Evolutionary conservation across 2,329 filamentous ascomycete genomes (phyloP).

Genomic region (Cladophialophora psammophila): DNA sequence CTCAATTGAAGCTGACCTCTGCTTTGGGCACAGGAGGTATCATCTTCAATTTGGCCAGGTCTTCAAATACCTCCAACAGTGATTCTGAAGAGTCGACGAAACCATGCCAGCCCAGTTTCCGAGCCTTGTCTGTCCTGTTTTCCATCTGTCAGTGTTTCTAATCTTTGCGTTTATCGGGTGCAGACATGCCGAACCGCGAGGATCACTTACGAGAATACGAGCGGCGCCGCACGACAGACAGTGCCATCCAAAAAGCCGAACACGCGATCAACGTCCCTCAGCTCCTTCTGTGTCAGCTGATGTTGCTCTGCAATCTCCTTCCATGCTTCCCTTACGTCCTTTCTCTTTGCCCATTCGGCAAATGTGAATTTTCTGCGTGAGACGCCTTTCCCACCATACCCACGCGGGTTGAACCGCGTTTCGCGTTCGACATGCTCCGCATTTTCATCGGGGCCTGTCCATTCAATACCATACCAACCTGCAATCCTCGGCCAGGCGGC

Average conservation of each 20-base stretch:
- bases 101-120: constrained; percentile 46
- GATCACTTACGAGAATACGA: constrained; percentile 45
- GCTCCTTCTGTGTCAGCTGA: constrained; percentile 50
- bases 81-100: constrained; percentile 46
- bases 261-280: constrained; percentile 52
- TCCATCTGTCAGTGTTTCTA: not conserved
- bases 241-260: constrained; percentile 57
- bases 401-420: constrained; percentile 44
- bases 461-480: constrained; percentile 52
- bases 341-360: constrained; percentile 55
- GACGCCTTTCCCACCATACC: constrained; percentile 54
- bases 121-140: constrained; percentile 44
- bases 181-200: too few relatives aligned
- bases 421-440: constrained; percentile 36
- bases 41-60: constrained; percentile 38
- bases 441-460: constrained; percentile 43
- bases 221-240: constrained; percentile 44
- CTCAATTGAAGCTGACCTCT: constrained; percentile 35
- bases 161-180: not conserved
- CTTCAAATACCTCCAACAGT: constrained; percentile 39
- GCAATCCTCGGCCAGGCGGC: constrained; percentile 58
- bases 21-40: constrained; percentile 38
- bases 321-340: constrained; percentile 56
- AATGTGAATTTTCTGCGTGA: constrained; percentile 53
- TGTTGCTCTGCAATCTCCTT: constrained; percentile 53